Evolutionary conservation across 495 filamentous ascomycete genomes (phyloP), one percentile per base, ranked within the genome.

Genomic region (Aspergillus bridgeri): DNA sequence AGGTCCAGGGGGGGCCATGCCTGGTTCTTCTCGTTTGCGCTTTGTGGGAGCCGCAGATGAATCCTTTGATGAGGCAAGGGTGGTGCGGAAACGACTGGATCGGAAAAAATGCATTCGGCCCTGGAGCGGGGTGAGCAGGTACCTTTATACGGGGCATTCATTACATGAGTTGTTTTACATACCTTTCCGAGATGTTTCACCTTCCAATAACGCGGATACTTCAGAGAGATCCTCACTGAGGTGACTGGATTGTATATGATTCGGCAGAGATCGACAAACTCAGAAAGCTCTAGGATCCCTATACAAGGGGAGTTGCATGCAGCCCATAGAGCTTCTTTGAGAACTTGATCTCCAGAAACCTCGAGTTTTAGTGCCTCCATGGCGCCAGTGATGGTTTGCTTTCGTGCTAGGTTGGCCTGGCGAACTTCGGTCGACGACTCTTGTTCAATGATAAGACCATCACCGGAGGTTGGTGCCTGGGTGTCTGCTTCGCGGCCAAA

Each of bases 371-470:
- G 76, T 3, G 88, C 91, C 5, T 73, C 78, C 6, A 95, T 73
- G 7, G 94, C 91, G 21, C 88, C 89, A 0, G 83, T 75, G 25
- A 96, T 84, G n/a, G 86, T 88, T 48, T 86, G 84, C 58, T 83
- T 88, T 45, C 92, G 83, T 0, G 84, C 86, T 18, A 89, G 79
- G 60, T 86, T 82, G 2, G 85, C 85, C 65, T 88, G 83, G 24
- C 89, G 82, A 24, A 82, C 78, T 57, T 87, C 83, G 3, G 87
- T 86, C 19, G 83, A 78, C 6, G 83, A 83, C 60, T 89, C 87
- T 63, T 89, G 83, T 59, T 96, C 91, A 53, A 98, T 85, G 47
- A 96, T 85, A 59, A 98, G 75, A n/a, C 81, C 86, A 50, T 81
- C 83, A 9, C 76, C 74, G 15, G 79, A 67, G 8, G 65, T 51